A percentile compares a stretch with the other conserved stretches of the same genome.
Evolutionary conservation across 1,284 basidiomycete genomes (phyloP).

Genomic region (Lignosus rhinocerotis): DNA sequence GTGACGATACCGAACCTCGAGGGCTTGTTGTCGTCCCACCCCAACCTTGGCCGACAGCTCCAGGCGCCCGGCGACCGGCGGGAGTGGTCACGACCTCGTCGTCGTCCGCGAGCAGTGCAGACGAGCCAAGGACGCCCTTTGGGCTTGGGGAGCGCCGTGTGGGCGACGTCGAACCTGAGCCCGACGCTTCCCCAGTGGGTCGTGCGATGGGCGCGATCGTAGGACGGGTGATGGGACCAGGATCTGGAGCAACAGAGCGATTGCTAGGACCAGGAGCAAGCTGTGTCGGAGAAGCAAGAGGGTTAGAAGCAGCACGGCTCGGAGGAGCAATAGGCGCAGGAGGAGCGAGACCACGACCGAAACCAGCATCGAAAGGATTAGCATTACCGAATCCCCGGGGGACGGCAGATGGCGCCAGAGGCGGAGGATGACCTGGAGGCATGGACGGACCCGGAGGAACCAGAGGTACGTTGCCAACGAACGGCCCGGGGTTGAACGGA

Average conservation of each 20-base stretch:
- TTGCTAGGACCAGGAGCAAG: constrained; percentile 37
- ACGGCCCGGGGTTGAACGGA: constrained; percentile 49
- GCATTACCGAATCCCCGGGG: constrained; percentile 50
- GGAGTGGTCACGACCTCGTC: constrained; percentile 69
- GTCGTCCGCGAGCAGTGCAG: constrained; percentile 71
- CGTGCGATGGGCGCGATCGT: constrained; percentile 43
- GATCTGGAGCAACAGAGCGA: constrained; percentile 39
- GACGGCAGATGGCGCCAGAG: constrained; percentile 54
- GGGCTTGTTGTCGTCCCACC: constrained; percentile 45
- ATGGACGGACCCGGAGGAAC: constrained; percentile 44
- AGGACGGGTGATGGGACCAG: constrained; percentile 64
- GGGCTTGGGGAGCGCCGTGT: constrained; percentile 69
- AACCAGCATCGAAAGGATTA: constrained; percentile 51
- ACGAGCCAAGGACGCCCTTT: constrained; percentile 73
- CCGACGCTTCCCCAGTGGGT: constrained; percentile 43
- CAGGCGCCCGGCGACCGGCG: constrained; percentile 42
- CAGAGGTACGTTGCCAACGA: constrained; percentile 36
- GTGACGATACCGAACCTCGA: constrained; percentile 35
- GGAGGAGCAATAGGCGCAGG: constrained; percentile 57
- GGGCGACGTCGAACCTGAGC: constrained; percentile 64
- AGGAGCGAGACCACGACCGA: constrained; percentile 41
- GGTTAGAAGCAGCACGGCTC: constrained; percentile 34
- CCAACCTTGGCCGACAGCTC: constrained; percentile 42
- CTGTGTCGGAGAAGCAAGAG: constrained; percentile 41
- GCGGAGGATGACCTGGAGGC: constrained; percentile 41